Evolutionary conservation across 2,329 filamentous ascomycete species (phyloP).

Genomic region (Pseudogymnoascus sp.): DNA sequence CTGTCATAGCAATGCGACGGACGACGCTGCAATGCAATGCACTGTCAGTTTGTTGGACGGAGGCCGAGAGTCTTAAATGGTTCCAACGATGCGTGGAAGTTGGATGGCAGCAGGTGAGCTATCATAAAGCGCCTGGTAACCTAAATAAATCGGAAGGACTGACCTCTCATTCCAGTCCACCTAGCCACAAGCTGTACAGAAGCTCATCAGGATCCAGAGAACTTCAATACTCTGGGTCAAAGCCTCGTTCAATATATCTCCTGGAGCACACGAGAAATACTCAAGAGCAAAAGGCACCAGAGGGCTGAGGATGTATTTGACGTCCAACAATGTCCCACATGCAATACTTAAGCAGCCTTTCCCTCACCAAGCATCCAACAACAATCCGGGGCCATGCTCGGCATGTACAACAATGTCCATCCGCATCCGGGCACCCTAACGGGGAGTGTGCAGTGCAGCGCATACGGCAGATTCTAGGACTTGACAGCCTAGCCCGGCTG

Average conservation of each 20-base stretch:
- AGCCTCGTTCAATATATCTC: background rate
- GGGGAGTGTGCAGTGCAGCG: background rate
- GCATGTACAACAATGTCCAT: conserved; percentile 4
- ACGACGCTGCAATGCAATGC: background rate
- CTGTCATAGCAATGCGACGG: background rate
- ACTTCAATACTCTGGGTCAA: background rate
- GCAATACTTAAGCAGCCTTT: conserved; percentile 7
- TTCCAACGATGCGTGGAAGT: background rate
- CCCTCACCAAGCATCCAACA: conserved; percentile 2
- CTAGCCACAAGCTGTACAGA: conserved; percentile 7
- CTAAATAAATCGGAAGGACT: background rate
- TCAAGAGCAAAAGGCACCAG: background rate
- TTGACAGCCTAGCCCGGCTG: background rate
- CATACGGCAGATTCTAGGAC: background rate
- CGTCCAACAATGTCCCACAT: background rate
- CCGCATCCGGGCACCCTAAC: conserved; percentile 7
- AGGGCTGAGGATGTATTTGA: background rate
- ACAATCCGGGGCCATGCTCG: background rate
- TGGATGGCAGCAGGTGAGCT: background rate
- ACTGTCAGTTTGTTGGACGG: background rate
- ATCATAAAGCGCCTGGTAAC: background rate
- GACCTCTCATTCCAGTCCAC: conserved; percentile 1
- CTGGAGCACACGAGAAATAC: background rate
- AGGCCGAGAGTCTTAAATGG: background rate
- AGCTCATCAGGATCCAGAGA: conserved; percentile 1